Evolutionary conservation across 352 stramenopile genomes (phyloP).

Genomic region (Pythium folliculosum): DNA sequence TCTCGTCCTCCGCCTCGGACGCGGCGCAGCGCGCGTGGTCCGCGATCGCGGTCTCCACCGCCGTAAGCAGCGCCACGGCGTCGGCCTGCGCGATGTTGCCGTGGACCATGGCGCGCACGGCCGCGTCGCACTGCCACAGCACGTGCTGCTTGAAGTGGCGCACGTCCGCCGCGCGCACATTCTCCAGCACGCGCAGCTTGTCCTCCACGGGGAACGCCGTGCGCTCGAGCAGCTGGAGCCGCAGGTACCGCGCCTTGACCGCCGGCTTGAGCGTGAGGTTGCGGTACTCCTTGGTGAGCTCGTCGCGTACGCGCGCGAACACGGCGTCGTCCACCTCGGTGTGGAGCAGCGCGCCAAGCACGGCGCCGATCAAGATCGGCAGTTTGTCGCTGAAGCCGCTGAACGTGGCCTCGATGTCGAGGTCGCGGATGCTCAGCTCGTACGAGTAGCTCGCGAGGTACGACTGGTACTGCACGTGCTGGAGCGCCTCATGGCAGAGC

Average conservation of each 20-base stretch:
- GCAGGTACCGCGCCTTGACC: constrained; percentile 66
- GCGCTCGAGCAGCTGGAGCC: constrained; percentile 69
- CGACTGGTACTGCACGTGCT: constrained; percentile 68
- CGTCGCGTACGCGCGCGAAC: constrained; percentile 54
- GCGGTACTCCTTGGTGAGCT: constrained; percentile 65
- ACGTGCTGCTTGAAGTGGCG: constrained; percentile 24
- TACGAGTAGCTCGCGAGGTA: constrained; percentile 56
- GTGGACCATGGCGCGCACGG: constrained; percentile 53
- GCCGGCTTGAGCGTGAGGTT: constrained; percentile 69
- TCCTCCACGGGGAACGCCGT: constrained; percentile 58
- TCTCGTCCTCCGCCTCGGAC: too few relatives aligned
- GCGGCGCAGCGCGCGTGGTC: neutral
- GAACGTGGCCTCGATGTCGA: constrained; percentile 68
- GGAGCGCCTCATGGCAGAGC: constrained; percentile 64
- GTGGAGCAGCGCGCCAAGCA: constrained; percentile 47
- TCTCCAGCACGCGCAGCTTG: constrained; percentile 46
- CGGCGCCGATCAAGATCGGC: constrained; percentile 45
- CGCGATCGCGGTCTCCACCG: constrained; percentile 34
- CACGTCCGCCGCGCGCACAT: constrained; percentile 12
- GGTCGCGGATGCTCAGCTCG: constrained; percentile 57
- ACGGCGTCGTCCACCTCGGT: constrained; percentile 33
- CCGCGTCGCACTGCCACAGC: constrained; percentile 30
- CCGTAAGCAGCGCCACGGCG: constrained; percentile 40
- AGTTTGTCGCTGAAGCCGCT: constrained; percentile 76
- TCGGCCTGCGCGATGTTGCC: constrained; percentile 54